A percentile compares a stretch with the other conserved stretches of the same genome.
These are phyloP conservation scores for button mushroom (Agaricus bisporus) DNA, from an alignment of 768 basidiomycete species.

Conservation along the genomic window DNA sequence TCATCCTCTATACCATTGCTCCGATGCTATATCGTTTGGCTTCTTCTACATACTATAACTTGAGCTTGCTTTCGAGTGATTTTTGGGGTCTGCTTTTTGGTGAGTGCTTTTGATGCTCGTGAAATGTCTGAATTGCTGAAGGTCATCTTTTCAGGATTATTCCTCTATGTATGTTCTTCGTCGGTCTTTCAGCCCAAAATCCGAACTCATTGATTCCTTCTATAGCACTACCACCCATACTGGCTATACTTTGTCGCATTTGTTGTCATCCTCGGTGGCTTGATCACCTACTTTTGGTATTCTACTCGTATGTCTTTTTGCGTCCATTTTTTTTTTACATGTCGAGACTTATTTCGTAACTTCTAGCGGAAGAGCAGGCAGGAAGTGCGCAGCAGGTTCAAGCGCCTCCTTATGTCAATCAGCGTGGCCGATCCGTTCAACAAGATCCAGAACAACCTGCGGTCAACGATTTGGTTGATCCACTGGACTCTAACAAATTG, in stretches of 20 bases:
- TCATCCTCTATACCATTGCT: conserved; percentile 79
- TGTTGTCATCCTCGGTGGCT: conserved; percentile 59
- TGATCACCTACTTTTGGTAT: conserved; percentile 84
- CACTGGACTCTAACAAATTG: not conserved
- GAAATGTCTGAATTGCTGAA: not conserved
- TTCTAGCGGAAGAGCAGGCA: conserved; percentile 69
- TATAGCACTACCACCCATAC: conserved; percentile 72
- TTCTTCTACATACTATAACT: conserved; percentile 81
- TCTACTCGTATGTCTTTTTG: conserved; percentile 58
- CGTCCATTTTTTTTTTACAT: not conserved
- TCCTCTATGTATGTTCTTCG: conserved; percentile 39
- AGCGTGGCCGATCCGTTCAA: conserved; percentile 15
- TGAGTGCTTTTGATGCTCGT: conserved; percentile 21
- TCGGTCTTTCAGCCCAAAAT: too few species aligned
- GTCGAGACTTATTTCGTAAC: not conserved
- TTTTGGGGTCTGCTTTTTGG: conserved; percentile 84
- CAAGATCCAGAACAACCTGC: conserved; percentile 14
- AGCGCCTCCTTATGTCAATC: conserved; percentile 51
- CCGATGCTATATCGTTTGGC: conserved; percentile 83
- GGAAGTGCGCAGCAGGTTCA: conserved; percentile 40
- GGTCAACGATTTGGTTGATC: not conserved
- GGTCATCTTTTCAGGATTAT: conserved; percentile 28
- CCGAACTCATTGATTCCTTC: conserved; percentile 2
- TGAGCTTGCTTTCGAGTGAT: conserved; percentile 81
- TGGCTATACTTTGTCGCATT: conserved; percentile 89